Percentiles rank a stretch among this genome's conserved stretches.
phyloP scores from a whole-genome alignment of 306 rosid genomes.

The Bauhinia variegata region DNA sequence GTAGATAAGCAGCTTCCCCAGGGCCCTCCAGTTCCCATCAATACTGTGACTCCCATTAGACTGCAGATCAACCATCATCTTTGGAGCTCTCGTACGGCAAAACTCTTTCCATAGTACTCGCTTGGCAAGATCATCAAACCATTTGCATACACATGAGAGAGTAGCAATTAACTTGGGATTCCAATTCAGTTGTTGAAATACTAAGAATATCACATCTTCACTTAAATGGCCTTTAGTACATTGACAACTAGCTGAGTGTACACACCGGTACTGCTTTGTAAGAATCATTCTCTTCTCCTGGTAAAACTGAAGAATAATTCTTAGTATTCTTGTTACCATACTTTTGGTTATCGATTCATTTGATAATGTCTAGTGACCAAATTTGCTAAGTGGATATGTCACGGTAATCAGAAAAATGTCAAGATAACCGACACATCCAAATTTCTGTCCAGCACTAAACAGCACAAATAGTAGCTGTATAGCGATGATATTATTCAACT shows the following conservation, averaged over 20 bases:
- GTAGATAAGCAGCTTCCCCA: slow-evolving; percentile 84
- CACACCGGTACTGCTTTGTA: slow-evolving; percentile 83
- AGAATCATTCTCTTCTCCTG: slow-evolving; percentile 70
- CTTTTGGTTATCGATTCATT: neutral
- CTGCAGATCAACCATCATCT: slow-evolving; percentile 95
- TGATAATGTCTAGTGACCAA: slow-evolving; percentile 16
- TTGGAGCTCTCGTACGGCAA: slow-evolving; percentile 86
- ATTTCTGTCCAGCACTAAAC: neutral
- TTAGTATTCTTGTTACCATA: slow-evolving; percentile 12
- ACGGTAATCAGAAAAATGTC: slow-evolving; percentile 4
- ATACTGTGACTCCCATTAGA: slow-evolving; percentile 86
- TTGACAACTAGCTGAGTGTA: slow-evolving; percentile 88
- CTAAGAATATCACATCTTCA: slow-evolving; percentile 83
- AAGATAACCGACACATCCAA: slow-evolving; percentile 10
- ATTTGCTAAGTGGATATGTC: slow-evolving; percentile 7
- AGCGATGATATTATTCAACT: neutral
- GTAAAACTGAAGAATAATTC: slow-evolving; percentile 25
- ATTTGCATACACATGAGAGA: slow-evolving; percentile 86
- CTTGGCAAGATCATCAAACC: slow-evolving; percentile 98
- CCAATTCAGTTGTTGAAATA: slow-evolving; percentile 82
- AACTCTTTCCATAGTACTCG: slow-evolving; percentile 95
- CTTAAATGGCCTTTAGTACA: slow-evolving; percentile 90
- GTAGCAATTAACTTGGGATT: slow-evolving; percentile 85
- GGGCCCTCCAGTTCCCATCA: slow-evolving; percentile 97
- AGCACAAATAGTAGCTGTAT: neutral